phyloP scores from a whole-genome alignment of 2,329 filamentous ascomycete genomes.

The Pyrenochaeta sp. region DNA sequence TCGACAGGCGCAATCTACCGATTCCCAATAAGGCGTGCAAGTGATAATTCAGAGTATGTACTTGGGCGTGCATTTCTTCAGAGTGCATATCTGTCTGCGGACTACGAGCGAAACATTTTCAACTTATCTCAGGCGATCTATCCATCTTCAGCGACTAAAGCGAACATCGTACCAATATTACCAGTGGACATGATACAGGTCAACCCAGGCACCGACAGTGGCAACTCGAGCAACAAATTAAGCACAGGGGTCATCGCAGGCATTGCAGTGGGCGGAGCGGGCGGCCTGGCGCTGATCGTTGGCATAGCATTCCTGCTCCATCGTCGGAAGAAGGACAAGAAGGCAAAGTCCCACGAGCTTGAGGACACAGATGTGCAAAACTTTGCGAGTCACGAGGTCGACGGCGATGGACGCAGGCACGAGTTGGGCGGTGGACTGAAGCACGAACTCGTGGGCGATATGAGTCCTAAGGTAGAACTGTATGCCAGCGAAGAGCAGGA shows the following conservation, averaged over 20 bases:
- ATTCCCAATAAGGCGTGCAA: constrained; percentile 49
- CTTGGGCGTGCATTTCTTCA: constrained; percentile 52
- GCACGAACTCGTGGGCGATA: constrained; percentile 25
- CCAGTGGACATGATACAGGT: constrained; percentile 6
- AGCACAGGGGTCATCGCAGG: constrained; percentile 31
- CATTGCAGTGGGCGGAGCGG: constrained; percentile 29
- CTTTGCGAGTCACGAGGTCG: constrained; percentile 10
- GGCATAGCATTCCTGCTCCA: constrained; percentile 17
- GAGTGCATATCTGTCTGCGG: constrained; percentile 50
- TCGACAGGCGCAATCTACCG: too few relatives aligned
- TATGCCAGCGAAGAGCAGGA: constrained; percentile 19
- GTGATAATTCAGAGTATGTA: constrained; percentile 47
- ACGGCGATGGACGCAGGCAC: constrained; percentile 14
- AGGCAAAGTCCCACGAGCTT: constrained; percentile 12
- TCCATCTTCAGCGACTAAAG: constrained; percentile 51
- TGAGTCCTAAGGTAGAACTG: constrained; percentile 17
- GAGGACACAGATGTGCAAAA: constrained; percentile 21
- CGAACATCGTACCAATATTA: constrained; percentile 49
- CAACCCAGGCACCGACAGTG: background rate
- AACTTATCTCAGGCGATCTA: constrained; percentile 58
- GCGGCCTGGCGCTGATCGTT: constrained; percentile 1
- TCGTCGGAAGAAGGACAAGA: constrained; percentile 13
- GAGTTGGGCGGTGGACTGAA: constrained; percentile 19
- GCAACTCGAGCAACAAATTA: constrained; percentile 13
- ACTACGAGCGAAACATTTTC: constrained; percentile 43